Percentiles rank a stretch among this genome's conserved stretches.
Evolutionary conservation across 768 basidiomycete genomes (phyloP).

Genomic region (Leccinum arenicola): DNA sequence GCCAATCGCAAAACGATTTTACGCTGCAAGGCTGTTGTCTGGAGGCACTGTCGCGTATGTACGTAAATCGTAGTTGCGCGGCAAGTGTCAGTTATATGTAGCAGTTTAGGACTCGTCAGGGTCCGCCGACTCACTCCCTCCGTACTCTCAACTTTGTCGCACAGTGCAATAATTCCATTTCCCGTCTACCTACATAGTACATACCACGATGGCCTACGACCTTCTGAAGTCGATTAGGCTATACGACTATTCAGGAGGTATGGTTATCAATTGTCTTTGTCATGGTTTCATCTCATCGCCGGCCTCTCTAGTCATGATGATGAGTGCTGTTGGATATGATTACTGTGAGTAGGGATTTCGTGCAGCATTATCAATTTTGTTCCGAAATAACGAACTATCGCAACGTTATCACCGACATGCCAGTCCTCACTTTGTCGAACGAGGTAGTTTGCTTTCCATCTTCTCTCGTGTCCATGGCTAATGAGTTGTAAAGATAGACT

Average conservation of each 20-base stretch:
- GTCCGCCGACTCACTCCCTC: too few species aligned
- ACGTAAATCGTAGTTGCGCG: too few species aligned
- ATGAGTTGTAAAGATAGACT: slow-evolving; percentile 6
- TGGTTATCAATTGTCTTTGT: neutral
- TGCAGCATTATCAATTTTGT: neutral
- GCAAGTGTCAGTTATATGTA: too few species aligned
- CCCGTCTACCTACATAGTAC: neutral
- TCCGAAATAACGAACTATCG: neutral
- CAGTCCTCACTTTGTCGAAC: slow-evolving; percentile 15
- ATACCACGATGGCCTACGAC: slow-evolving; percentile 1
- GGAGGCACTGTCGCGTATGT: neutral
- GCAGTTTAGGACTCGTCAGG: too few species aligned
- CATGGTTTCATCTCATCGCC: neutral
- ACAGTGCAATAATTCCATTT: neutral
- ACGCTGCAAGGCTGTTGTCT: neutral
- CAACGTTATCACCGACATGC: neutral
- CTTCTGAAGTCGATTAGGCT: neutral
- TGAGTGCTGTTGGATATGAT: slow-evolving; percentile 8
- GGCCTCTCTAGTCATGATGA: neutral
- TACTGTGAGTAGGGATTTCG: slow-evolving; percentile 1
- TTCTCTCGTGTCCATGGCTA: neutral
- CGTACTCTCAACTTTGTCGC: neutral
- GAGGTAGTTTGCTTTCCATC: slow-evolving; percentile 7
- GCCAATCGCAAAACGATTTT: neutral
- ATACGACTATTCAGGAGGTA: neutral